These are phyloP conservation scores for Massariosphaeria phaeospora DNA, from an alignment of 495 filamentous ascomycete species.

Conservation along the genomic window DNA sequence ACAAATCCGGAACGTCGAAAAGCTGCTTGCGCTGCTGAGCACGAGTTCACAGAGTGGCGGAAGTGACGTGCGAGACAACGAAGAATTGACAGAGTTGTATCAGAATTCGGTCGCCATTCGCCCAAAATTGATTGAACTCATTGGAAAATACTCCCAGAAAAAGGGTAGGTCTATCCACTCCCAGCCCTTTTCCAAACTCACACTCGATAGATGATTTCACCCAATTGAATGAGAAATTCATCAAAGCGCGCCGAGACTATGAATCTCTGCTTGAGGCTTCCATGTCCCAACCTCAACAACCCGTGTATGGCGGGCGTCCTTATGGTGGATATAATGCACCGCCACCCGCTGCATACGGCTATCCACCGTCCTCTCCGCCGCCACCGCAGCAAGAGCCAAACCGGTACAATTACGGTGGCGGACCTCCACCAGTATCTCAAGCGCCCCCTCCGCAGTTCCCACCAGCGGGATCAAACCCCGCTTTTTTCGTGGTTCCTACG, in stretches of 20 bases:
- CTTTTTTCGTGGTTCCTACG: constrained; percentile 35
- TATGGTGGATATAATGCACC: constrained; percentile 34
- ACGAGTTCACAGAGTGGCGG: constrained; percentile 53
- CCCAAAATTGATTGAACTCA: constrained; percentile 94
- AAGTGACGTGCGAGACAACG: constrained; percentile 50
- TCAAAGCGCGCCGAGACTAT: constrained; percentile 95
- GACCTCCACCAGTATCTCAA: constrained; percentile 16
- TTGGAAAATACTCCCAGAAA: constrained; percentile 99
- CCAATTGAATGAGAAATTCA: constrained; percentile 97
- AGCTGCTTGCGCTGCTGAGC: constrained; percentile 86
- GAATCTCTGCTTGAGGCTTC: constrained; percentile 92
- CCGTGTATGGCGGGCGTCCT: constrained; percentile 38
- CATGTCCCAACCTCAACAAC: constrained; percentile 61
- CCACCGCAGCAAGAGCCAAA: constrained; percentile 37
- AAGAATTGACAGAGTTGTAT: constrained; percentile 83
- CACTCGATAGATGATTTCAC: constrained; percentile 79
- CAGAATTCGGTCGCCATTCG: constrained; percentile 90
- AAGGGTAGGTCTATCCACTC: constrained; percentile 60
- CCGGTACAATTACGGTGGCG: constrained; percentile 33
- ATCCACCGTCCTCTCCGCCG: constrained; percentile 22
- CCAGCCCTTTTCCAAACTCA: constrained; percentile 9
- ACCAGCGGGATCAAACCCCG: constrained; percentile 19
- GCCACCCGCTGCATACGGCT: constrained; percentile 23
- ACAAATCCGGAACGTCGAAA: constrained; percentile 98
- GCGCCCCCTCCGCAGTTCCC: constrained; percentile 35